Percentiles rank a stretch among this genome's conserved stretches.
Evolutionary conservation across 2,329 filamentous ascomycete species (phyloP).

Genomic region (Cercospora sp.): DNA sequence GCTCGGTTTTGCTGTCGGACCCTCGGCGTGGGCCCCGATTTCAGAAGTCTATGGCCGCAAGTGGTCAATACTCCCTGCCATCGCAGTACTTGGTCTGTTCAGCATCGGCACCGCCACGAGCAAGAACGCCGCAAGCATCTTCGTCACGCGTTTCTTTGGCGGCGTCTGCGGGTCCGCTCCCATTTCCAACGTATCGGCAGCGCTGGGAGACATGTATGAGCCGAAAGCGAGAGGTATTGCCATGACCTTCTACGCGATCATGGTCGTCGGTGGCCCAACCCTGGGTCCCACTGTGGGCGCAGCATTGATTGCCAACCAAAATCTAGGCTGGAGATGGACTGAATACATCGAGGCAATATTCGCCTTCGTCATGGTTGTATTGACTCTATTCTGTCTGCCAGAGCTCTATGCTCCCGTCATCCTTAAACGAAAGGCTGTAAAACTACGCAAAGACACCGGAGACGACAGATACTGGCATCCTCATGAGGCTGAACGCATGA

Average conservation of each 20-base stretch:
- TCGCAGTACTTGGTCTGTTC: slow-evolving; percentile 48
- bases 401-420: slow-evolving; percentile 46
- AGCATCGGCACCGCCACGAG: slow-evolving; percentile 50
- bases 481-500: slow-evolving; percentile 48
- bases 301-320: slow-evolving; percentile 43
- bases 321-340: slow-evolving; percentile 37
- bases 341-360: slow-evolving; percentile 44
- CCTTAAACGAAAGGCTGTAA: slow-evolving; percentile 43
- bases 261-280: slow-evolving; percentile 44
- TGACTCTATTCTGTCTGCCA: slow-evolving; percentile 41
- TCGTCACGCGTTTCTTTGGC: slow-evolving; percentile 49
- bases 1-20: slow-evolving; percentile 47
- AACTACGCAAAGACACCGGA: slow-evolving; percentile 43
- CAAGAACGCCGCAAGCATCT: slow-evolving; percentile 41
- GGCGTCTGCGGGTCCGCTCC: slow-evolving; percentile 50
- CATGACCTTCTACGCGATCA: slow-evolving; percentile 44
- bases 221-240: slow-evolving; percentile 44
- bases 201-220: slow-evolving; percentile 48
- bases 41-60: slow-evolving; percentile 47
- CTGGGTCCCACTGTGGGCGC: slow-evolving; percentile 48
- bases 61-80: slow-evolving; percentile 47
- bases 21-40: slow-evolving; percentile 33
- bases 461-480: slow-evolving; percentile 48
- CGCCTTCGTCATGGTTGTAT: slow-evolving; percentile 35
- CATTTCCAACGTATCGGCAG: slow-evolving; percentile 47